Conservation (phyloP, 805 yeast genomes). For the Candida easanensis region DNA sequence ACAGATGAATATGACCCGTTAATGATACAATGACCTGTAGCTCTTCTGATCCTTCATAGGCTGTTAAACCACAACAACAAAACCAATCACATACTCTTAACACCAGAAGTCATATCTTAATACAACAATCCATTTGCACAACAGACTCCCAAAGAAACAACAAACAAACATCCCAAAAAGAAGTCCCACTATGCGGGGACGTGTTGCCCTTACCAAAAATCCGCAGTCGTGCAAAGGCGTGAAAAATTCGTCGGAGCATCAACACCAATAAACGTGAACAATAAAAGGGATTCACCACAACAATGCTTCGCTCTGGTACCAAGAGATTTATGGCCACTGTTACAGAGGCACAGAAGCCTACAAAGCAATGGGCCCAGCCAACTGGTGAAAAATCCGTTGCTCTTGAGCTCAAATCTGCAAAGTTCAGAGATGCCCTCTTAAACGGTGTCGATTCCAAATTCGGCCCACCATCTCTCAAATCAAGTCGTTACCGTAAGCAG, state of each 20-base stretch:
- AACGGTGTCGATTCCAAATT: constrained; percentile 30
- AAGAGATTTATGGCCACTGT: constrained; percentile 12
- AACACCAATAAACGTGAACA: not conserved
- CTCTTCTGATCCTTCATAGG: not conserved
- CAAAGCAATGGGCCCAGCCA: constrained; percentile 14
- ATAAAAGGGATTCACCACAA: not conserved
- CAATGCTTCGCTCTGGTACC: constrained; percentile 18
- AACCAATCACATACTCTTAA: too few species aligned
- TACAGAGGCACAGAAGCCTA: constrained; percentile 3
- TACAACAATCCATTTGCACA: too few species aligned
- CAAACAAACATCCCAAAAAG: too few species aligned
- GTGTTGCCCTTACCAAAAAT: too few species aligned
- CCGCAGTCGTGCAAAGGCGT: too few species aligned
- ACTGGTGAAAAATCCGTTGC: constrained; percentile 11
- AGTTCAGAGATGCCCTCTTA: constrained; percentile 30
- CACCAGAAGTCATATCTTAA: too few species aligned
- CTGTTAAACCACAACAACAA: too few species aligned
- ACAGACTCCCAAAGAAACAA: too few species aligned
- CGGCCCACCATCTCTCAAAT: constrained; percentile 55
- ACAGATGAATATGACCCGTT: constrained; percentile 7
- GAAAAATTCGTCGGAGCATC: constrained; percentile 10
- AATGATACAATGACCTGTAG: not conserved
- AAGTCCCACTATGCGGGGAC: too few species aligned
- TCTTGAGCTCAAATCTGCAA: constrained; percentile 21
- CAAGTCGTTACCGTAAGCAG: constrained; percentile 40